phyloP scores from a whole-genome alignment of 1,139 yeast species.

The Tardiomyces digboiensis region DNA sequence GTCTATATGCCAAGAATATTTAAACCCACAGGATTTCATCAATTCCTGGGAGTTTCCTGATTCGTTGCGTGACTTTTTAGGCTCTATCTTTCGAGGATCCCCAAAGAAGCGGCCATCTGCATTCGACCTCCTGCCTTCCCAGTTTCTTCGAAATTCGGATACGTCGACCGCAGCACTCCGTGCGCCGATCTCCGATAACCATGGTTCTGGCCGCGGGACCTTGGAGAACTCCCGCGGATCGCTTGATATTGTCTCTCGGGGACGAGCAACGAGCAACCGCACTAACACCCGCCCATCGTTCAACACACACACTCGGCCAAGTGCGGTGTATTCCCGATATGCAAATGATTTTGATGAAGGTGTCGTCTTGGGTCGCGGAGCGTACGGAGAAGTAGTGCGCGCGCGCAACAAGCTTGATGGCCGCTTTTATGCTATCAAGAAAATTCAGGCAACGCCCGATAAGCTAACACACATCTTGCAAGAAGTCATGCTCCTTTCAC shows the following conservation, averaged over 20 bases:
- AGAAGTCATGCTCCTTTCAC: constrained; percentile 85
- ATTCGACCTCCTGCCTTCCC: constrained; percentile 72
- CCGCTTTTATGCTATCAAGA: constrained; percentile 88
- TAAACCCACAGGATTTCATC: constrained; percentile 54
- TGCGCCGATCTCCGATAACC: not conserved
- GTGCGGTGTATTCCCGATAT: constrained; percentile 41
- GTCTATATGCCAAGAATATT: constrained; percentile 41
- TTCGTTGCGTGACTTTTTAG: constrained; percentile 54
- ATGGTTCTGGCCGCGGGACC: not conserved
- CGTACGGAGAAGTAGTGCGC: constrained; percentile 94
- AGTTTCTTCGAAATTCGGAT: constrained; percentile 54
- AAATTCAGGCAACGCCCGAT: constrained; percentile 73
- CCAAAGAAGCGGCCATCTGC: constrained; percentile 73
- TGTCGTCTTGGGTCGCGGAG: constrained; percentile 89
- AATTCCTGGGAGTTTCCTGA: constrained; percentile 41
- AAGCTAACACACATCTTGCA: constrained; percentile 73
- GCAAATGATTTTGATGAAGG: constrained; percentile 89
- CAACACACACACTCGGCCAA: not conserved
- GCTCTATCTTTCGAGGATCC: constrained; percentile 53
- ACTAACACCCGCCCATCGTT: not conserved
- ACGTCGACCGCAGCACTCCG: not conserved
- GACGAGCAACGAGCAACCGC: not conserved
- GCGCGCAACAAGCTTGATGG: constrained; percentile 93
- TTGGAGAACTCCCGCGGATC: not conserved
- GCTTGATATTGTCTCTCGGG: not conserved